phyloP scores from a whole-genome alignment of 1,284 basidiomycete genomes.

The Phenoliferia sp. region DNA sequence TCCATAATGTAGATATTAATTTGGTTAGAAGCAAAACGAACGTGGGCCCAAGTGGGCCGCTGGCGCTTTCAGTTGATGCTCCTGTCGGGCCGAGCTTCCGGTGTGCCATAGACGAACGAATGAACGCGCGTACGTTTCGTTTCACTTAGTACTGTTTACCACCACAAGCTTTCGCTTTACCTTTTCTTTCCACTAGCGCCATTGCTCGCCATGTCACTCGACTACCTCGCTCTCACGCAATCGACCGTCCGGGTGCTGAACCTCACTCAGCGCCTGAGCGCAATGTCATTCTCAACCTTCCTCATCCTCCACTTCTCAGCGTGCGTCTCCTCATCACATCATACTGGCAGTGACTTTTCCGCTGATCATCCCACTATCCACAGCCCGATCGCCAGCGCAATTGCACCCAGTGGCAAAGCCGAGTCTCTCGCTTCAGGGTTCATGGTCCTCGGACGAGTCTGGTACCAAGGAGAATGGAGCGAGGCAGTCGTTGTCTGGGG shows the following conservation, averaged over 20 bases:
- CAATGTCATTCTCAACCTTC: conserved; percentile 31
- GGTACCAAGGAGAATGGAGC: conserved; percentile 29
- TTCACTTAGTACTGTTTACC: background rate
- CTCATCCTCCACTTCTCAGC: conserved; percentile 30
- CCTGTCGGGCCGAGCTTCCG: too few species aligned
- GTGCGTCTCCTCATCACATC: background rate
- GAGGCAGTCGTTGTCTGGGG: conserved; percentile 33
- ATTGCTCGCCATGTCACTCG: background rate
- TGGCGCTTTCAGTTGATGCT: too few species aligned
- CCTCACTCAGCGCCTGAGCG: conserved; percentile 21
- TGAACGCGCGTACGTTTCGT: too few species aligned
- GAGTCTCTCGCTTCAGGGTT: conserved; percentile 27
- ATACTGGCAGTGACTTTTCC: conserved; percentile 8
- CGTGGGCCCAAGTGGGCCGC: too few species aligned
- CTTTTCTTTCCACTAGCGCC: background rate
- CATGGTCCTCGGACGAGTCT: conserved; percentile 32
- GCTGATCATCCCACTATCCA: conserved; percentile 12
- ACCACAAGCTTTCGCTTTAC: background rate
- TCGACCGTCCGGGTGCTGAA: background rate
- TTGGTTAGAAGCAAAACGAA: background rate
- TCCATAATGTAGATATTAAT: conserved; percentile 4
- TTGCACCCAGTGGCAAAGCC: conserved; percentile 4
- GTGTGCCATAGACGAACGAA: too few species aligned
- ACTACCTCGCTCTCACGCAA: conserved; percentile 2
- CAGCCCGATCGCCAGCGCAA: conserved; percentile 8